A percentile compares a stretch with the other conserved stretches of the same genome.
Conservation (phyloP, 139 green algal species). For the Trebouxia sp. region DNA sequence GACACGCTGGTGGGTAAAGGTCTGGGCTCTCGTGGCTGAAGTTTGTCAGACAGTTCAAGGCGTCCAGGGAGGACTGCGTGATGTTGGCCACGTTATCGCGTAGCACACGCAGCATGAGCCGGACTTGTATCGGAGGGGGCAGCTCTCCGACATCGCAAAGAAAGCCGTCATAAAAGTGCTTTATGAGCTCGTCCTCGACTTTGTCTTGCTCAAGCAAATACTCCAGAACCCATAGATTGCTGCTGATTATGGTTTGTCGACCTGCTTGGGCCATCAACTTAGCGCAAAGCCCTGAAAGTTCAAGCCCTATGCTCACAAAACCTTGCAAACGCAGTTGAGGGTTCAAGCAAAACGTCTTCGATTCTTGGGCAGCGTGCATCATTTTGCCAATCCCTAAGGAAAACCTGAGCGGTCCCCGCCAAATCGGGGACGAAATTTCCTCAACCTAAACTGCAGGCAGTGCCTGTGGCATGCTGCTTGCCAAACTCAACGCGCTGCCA, state of each 20-base stretch:
- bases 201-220: conserved; percentile 35
- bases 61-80: conserved; percentile 26
- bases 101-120: conserved; percentile 36
- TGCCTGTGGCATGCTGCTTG: too few relatives aligned
- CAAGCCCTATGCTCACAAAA: conserved; percentile 12
- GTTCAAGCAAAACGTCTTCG: conserved; percentile 4
- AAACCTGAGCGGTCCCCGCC: neutral
- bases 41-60: conserved; percentile 31
- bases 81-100: conserved; percentile 31
- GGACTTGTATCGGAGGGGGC: conserved; percentile 25
- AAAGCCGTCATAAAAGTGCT: conserved; percentile 26
- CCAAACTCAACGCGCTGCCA: too few relatives aligned
- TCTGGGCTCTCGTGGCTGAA: neutral
- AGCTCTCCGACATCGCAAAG: conserved; percentile 7
- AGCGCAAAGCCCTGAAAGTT: conserved; percentile 12
- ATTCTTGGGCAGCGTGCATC: neutral
- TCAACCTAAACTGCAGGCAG: too few relatives aligned
- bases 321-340: conserved; percentile 15
- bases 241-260: conserved; percentile 24
- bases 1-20: conserved; percentile 7
- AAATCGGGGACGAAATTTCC: too few relatives aligned
- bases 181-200: conserved; percentile 26
- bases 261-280: neutral
- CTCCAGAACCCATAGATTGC: conserved; percentile 31
- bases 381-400: neutral